phyloP scores from a whole-genome alignment of 805 yeast genomes.

The Ogataea allantospora region DNA sequence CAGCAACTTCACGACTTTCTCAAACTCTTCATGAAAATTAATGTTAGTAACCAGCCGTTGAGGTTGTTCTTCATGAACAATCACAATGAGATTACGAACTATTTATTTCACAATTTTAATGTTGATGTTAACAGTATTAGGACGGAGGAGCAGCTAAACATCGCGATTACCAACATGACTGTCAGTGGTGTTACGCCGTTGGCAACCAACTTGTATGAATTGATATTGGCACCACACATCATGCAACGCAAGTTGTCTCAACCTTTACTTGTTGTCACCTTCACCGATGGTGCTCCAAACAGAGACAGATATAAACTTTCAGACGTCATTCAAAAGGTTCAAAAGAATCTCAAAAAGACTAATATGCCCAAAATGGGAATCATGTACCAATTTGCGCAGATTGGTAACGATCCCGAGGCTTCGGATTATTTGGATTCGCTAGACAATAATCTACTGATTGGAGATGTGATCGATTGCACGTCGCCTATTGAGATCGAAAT shows the following conservation, averaged over 20 bases:
- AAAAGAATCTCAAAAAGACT: constrained; percentile 11
- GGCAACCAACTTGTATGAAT: constrained; percentile 19
- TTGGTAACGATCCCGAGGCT: constrained; percentile 24
- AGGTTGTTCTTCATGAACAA: constrained; percentile 25
- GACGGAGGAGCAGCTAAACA: constrained; percentile 18
- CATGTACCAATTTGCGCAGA: constrained; percentile 28
- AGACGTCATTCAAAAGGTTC: constrained; percentile 15
- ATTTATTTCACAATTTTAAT: constrained; percentile 3
- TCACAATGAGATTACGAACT: constrained; percentile 17
- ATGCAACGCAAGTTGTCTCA: constrained; percentile 14
- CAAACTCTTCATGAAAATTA: constrained; percentile 19
- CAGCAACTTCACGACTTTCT: constrained; percentile 22
- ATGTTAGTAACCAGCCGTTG: constrained; percentile 24
- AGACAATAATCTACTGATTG: constrained; percentile 19
- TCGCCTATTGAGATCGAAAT: constrained; percentile 27
- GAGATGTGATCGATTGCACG: constrained; percentile 29
- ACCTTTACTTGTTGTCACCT: constrained; percentile 22
- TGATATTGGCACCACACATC: constrained; percentile 23
- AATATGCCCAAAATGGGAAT: constrained; percentile 18
- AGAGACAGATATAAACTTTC: constrained; percentile 17
- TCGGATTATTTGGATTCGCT: constrained; percentile 23
- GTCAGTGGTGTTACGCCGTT: constrained; percentile 25
- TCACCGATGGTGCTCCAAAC: constrained; percentile 28
- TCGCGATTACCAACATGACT: constrained; percentile 17
- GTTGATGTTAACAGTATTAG: constrained; percentile 21